A percentile compares a stretch with the other conserved stretches of the same genome.
These are phyloP conservation scores for Aspergillus candidus DNA, from an alignment of 2,329 filamentous ascomycete genomes.

Conservation along the genomic window DNA sequence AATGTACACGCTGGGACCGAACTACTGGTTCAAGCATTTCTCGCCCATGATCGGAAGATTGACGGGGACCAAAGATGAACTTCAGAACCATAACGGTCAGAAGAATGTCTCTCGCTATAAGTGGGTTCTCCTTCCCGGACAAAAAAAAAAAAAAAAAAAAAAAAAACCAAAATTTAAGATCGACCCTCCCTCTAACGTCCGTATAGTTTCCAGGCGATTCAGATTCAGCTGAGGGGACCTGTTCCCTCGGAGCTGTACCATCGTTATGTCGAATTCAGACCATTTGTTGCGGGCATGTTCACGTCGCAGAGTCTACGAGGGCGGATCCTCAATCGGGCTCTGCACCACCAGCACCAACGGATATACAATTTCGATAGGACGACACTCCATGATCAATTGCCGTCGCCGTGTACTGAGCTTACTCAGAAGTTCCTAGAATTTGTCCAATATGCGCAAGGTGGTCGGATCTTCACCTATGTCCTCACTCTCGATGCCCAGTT, in stretches of 20 bases:
- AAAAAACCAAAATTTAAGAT: neutral
- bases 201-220: slow-evolving; percentile 79
- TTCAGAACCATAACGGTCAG: slow-evolving; percentile 50
- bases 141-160: neutral
- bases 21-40: slow-evolving; percentile 72
- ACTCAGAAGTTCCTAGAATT: slow-evolving; percentile 77
- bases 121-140: slow-evolving; percentile 43
- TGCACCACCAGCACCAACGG: slow-evolving; percentile 83
- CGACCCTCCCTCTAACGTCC: too few relatives aligned
- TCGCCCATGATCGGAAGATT: slow-evolving; percentile 83
- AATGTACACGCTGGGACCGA: slow-evolving; percentile 75
- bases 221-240: slow-evolving; percentile 80
- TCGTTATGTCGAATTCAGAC: slow-evolving; percentile 86
- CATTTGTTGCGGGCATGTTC: slow-evolving; percentile 87
- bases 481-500: slow-evolving; percentile 79
- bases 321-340: slow-evolving; percentile 70
- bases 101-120: slow-evolving; percentile 66
- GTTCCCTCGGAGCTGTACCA: slow-evolving; percentile 78
- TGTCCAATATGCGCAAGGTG: slow-evolving; percentile 78
- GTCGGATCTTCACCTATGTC: slow-evolving; percentile 85
- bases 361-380: slow-evolving; percentile 81
- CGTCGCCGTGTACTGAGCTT: slow-evolving; percentile 62
- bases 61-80: slow-evolving; percentile 62
- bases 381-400: slow-evolving; percentile 66
- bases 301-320: slow-evolving; percentile 70